Conservation (phyloP, 805 yeast genomes). For the Starmerella kuoi region DNA sequence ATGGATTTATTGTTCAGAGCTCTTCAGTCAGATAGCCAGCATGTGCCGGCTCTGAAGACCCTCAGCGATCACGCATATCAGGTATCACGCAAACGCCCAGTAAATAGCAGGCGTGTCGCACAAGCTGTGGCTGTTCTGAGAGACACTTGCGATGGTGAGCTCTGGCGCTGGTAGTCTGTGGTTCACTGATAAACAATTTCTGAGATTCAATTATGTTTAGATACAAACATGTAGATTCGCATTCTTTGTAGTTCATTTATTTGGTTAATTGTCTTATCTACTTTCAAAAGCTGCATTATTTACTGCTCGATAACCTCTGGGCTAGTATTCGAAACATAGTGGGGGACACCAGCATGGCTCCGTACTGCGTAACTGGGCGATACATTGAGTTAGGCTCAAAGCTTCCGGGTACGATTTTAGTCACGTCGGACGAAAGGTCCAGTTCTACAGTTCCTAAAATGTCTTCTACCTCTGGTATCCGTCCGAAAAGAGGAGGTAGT, state of each 20-base stretch:
- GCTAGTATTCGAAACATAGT: constrained; percentile 35
- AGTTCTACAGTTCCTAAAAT: constrained; percentile 60
- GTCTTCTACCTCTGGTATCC: constrained; percentile 61
- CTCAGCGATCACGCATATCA: background rate
- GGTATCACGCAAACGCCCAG: background rate
- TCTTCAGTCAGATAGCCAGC: background rate
- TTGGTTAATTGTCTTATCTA: no score
- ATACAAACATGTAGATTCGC: no score
- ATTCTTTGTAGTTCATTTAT: no score
- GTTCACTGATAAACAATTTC: no score
- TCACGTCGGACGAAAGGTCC: constrained; percentile 33
- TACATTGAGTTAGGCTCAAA: constrained; percentile 53
- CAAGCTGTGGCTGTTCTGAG: background rate
- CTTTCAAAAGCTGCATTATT: no score
- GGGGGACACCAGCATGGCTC: constrained; percentile 44
- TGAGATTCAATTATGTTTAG: no score
- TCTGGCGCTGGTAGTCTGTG: background rate
- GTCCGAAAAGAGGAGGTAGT: constrained; percentile 47
- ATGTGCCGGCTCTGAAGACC: background rate
- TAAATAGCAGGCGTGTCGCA: background rate
- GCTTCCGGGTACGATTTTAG: constrained; percentile 38
- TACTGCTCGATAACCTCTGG: no score
- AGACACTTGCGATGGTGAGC: background rate
- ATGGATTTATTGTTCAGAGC: background rate
- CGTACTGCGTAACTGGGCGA: constrained; percentile 39